Evolutionary conservation across 768 basidiomycete genomes (phyloP).

Genomic region (Hygrophorus russula): DNA sequence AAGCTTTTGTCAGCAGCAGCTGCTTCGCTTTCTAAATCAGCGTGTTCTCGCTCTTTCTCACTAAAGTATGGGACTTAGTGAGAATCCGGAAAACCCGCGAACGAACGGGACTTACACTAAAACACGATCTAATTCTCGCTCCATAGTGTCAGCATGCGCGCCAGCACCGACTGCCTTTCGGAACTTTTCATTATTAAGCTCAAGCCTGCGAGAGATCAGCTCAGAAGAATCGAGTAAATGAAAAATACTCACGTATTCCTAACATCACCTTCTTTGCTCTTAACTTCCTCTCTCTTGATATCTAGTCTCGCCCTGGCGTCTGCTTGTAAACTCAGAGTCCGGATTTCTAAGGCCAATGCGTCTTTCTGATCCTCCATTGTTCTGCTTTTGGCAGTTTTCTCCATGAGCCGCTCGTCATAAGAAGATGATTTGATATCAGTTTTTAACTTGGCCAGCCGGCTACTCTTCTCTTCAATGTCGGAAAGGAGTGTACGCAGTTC

Average conservation of each 20-base stretch:
- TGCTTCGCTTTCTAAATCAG: conserved; percentile 31
- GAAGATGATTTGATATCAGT: conserved; percentile 45
- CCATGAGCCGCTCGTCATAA: conserved; percentile 51
- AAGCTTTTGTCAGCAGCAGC: conserved; percentile 41
- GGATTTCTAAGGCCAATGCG: conserved; percentile 56
- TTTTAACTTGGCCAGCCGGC: conserved; percentile 48
- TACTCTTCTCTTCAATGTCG: conserved; percentile 63
- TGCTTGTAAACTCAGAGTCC: conserved; percentile 63
- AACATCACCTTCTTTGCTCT: conserved; percentile 54
- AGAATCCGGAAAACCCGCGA: background rate
- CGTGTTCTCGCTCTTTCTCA: conserved; percentile 54
- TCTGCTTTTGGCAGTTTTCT: conserved; percentile 42
- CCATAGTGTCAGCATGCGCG: conserved; percentile 54
- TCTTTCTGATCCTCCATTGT: conserved; percentile 62
- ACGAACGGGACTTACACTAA: conserved; percentile 33
- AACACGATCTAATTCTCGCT: conserved; percentile 54
- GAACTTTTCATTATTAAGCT: conserved; percentile 48
- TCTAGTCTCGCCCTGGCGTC: conserved; percentile 72
- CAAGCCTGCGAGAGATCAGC: conserved; percentile 36
- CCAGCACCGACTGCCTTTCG: conserved; percentile 54
- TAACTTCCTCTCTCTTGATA: conserved; percentile 58
- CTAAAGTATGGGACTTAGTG: conserved; percentile 25
- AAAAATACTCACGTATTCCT: conserved; percentile 45
- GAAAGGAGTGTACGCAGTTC: conserved; percentile 41
- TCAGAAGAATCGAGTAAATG: background rate